Percentiles rank a stretch among this genome's conserved stretches.
phyloP scores from a whole-genome alignment of 2,329 filamentous ascomycete genomes.

The Talaromyces sp. region DNA sequence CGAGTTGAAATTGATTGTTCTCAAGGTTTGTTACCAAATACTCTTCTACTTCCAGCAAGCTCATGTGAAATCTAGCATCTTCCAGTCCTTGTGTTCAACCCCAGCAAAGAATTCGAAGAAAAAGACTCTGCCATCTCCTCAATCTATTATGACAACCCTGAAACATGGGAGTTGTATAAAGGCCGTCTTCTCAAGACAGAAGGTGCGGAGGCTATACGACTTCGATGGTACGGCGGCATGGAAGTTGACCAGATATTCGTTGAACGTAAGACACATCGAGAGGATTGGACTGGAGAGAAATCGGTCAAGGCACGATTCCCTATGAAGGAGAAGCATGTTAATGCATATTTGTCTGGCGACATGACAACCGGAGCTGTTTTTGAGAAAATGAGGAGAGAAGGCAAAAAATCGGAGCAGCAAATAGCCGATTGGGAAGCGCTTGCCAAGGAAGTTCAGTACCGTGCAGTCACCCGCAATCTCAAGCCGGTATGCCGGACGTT shows the following conservation, averaged over 20 bases:
- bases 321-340: slow-evolving; percentile 96
- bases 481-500: slow-evolving; percentile 90
- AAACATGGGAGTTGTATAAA: slow-evolving; percentile 90
- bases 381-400: slow-evolving; percentile 91
- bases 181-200: slow-evolving; percentile 97
- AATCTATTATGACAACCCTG: slow-evolving; percentile 95
- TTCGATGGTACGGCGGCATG: slow-evolving; percentile 98
- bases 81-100: slow-evolving; percentile 94
- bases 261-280: slow-evolving; percentile 94
- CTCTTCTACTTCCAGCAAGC: neutral
- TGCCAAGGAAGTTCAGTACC: slow-evolving; percentile 90
- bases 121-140: slow-evolving; percentile 94
- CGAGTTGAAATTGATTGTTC: slow-evolving; percentile 92
- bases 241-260: slow-evolving; percentile 92
- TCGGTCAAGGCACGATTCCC: slow-evolving; percentile 96
- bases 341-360: slow-evolving; percentile 79
- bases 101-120: slow-evolving; percentile 90
- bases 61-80: slow-evolving; percentile 59
- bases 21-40: slow-evolving; percentile 58
- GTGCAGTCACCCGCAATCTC: slow-evolving; percentile 80
- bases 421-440: slow-evolving; percentile 87
- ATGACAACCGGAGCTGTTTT: slow-evolving; percentile 86
- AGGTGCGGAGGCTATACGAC: slow-evolving; percentile 90
- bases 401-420: slow-evolving; percentile 87
- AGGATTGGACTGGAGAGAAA: slow-evolving; percentile 99